Evolutionary conservation across 1,284 basidiomycete genomes (phyloP).

Genomic region (Marasmius tenuissimus): DNA sequence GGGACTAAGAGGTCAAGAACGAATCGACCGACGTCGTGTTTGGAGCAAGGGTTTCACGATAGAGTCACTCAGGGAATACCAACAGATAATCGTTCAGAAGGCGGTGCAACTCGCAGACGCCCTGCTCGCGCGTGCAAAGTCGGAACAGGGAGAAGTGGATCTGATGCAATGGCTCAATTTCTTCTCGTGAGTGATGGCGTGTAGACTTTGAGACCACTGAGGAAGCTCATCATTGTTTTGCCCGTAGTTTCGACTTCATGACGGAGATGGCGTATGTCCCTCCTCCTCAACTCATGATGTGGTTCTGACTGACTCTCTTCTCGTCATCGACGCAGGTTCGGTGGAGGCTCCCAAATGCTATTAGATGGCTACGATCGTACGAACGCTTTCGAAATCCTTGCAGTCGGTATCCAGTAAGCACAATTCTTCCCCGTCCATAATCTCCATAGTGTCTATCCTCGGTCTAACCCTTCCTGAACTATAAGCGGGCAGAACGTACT

Average conservation of each 20-base stretch:
- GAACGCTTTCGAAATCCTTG: too few species aligned
- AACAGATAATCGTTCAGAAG: slow-evolving; percentile 38
- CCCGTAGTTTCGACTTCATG: neutral
- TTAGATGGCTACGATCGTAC: too few species aligned
- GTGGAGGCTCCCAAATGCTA: neutral
- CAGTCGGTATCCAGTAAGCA: too few species aligned
- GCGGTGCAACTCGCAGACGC: slow-evolving; percentile 35
- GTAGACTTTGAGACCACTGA: neutral
- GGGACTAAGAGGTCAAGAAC: slow-evolving; percentile 23
- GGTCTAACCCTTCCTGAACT: too few species aligned
- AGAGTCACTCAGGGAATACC: slow-evolving; percentile 47
- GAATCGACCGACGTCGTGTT: slow-evolving; percentile 44
- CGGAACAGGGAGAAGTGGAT: slow-evolving; percentile 25
- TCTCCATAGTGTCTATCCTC: too few species aligned
- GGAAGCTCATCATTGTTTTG: neutral
- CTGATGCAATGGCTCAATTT: slow-evolving; percentile 46
- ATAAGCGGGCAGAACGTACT: too few species aligned
- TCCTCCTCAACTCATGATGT: neutral
- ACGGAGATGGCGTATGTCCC: neutral
- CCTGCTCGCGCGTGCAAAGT: slow-evolving; percentile 21
- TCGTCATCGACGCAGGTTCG: neutral
- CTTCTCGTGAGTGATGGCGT: slow-evolving; percentile 45
- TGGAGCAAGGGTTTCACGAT: slow-evolving; percentile 54
- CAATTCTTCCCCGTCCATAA: too few species aligned
- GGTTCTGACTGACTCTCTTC: neutral